Conservation (phyloP, 2,329 filamentous ascomycete species). For the Diaporthe sp. region DNA sequence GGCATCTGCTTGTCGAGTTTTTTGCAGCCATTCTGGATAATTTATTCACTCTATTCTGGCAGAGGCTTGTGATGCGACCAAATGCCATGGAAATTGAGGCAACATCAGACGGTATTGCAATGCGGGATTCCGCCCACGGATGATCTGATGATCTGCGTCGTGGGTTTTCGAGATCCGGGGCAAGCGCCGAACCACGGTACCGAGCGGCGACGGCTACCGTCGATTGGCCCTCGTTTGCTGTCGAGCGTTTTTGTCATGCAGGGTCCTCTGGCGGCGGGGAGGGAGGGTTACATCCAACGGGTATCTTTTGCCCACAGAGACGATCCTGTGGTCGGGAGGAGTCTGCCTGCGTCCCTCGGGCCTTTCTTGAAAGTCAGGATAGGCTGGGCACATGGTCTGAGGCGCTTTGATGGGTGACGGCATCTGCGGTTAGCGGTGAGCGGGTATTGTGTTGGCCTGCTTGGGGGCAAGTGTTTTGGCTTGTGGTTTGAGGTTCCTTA, state of each 20-base stretch:
- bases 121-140: neutral
- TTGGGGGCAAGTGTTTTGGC: neutral
- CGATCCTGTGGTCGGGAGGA: neutral
- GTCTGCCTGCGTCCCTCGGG: neutral
- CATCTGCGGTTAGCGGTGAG: neutral
- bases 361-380: neutral
- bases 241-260: slow-evolving; percentile 1
- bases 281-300: slow-evolving; percentile 16
- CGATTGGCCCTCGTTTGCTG: slow-evolving; percentile 27
- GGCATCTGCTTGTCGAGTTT: neutral
- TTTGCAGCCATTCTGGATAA: neutral
- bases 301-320: neutral
- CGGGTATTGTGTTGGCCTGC: neutral
- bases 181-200: slow-evolving; percentile 15
- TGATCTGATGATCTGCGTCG: slow-evolving; percentile 13
- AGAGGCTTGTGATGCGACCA: neutral
- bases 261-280: neutral
- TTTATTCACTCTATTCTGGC: neutral
- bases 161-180: slow-evolving; percentile 15
- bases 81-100: too few relatives aligned
- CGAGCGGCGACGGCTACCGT: neutral
- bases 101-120: neutral
- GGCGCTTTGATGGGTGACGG: neutral
- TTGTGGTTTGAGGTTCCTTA: neutral
- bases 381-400: too few relatives aligned